Conservation (phyloP, 257 asterid species). For the Penstemon barbatus region DNA sequence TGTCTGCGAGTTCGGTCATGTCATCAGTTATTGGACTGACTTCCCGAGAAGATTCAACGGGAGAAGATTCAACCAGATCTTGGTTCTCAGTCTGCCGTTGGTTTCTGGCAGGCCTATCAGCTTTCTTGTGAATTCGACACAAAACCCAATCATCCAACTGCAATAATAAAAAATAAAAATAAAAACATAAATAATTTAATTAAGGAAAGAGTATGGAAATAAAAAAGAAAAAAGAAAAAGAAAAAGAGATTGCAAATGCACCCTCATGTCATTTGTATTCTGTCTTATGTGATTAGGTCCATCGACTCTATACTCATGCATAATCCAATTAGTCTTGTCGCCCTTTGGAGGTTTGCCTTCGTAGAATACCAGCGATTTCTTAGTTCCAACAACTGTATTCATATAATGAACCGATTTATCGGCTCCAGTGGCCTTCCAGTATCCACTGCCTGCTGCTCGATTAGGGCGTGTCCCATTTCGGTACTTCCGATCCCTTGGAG, state of each 20-base stretch:
- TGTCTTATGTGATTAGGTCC: neutral
- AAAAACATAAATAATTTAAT: too few species aligned
- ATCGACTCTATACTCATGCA: slow-evolving; percentile 53
- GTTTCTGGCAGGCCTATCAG: too few species aligned
- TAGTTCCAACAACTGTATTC: slow-evolving; percentile 38
- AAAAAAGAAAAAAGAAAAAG: too few species aligned
- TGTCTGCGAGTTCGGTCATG: too few species aligned
- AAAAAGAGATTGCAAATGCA: too few species aligned
- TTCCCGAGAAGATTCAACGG: too few species aligned
- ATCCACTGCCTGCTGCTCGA: slow-evolving; percentile 54
- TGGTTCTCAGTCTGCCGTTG: too few species aligned
- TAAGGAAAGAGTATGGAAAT: too few species aligned
- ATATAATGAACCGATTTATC: slow-evolving; percentile 48
- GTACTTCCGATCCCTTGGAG: slow-evolving; percentile 56
- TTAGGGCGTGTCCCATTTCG: slow-evolving; percentile 59
- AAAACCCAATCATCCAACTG: neutral
- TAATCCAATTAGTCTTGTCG: slow-evolving; percentile 54
- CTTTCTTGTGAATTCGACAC: neutral
- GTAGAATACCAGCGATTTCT: slow-evolving; percentile 53
- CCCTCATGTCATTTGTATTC: too few species aligned
- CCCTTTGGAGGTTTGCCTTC: slow-evolving; percentile 53
- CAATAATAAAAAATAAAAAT: too few species aligned
- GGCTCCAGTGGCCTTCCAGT: slow-evolving; percentile 60
- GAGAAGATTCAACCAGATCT: too few species aligned
- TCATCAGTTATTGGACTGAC: too few species aligned